phyloP scores from a whole-genome alignment of 129 eudicot species.

The Centaurea solstitialis region DNA sequence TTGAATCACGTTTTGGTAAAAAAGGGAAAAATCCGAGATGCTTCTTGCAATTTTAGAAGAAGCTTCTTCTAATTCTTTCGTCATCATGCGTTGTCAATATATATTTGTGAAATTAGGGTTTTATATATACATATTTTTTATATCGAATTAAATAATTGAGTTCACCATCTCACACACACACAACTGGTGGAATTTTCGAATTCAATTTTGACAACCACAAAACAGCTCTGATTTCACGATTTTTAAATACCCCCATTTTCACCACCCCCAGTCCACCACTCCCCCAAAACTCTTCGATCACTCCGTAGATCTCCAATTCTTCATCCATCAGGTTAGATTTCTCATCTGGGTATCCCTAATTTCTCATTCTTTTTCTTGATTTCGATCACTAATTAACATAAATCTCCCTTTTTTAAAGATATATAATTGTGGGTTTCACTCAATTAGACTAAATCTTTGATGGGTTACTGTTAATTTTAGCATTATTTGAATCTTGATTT shows the following conservation, averaged over 20 bases:
- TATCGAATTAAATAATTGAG: slow-evolving; percentile 2
- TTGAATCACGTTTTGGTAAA: neutral
- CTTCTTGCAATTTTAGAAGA: slow-evolving; percentile 10
- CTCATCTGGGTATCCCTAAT: slow-evolving; percentile 14
- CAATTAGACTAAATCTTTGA: neutral
- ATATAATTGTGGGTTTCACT: neutral
- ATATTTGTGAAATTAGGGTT: neutral
- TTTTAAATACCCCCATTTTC: slow-evolving; percentile 23
- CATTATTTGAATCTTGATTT: too few relatives aligned
- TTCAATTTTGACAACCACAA: slow-evolving; percentile 36
- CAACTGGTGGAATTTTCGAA: neutral
- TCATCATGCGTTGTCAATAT: slow-evolving; percentile 22
- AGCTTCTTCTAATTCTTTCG: slow-evolving; percentile 18
- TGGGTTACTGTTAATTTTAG: too few relatives aligned
- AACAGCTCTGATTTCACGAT: slow-evolving; percentile 10
- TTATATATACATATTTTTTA: neutral
- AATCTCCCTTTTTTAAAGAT: neutral
- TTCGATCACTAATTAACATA: slow-evolving; percentile 8
- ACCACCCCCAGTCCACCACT: too few relatives aligned
- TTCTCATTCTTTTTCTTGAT: neutral
- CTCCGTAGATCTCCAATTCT: slow-evolving; percentile 28
- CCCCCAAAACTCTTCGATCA: slow-evolving; percentile 28
- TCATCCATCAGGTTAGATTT: slow-evolving; percentile 28
- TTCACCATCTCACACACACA: slow-evolving; percentile 19
- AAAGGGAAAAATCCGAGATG: neutral